A percentile compares a stretch with the other conserved stretches of the same genome.
phyloP scores from a whole-genome alignment of 495 filamentous ascomycete species.

The Schizothecium vesticola region DNA sequence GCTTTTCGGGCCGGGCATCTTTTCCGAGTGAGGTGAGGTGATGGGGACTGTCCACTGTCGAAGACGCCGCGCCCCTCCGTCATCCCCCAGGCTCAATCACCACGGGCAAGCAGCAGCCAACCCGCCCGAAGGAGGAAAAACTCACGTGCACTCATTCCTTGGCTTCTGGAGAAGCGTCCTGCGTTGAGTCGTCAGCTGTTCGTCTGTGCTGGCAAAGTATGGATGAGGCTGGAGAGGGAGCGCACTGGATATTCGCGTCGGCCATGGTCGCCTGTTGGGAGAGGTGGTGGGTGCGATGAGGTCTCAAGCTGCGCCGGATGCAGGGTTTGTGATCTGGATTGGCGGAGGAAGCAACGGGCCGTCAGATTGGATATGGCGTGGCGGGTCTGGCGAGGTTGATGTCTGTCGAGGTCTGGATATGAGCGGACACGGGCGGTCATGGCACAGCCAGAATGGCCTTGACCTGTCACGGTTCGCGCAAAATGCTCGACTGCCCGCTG shows the following conservation, averaged over 20 bases:
- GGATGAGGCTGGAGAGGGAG: not conserved
- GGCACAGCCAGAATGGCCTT: no score
- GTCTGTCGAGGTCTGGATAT: conserved; percentile 6
- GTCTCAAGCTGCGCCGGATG: not conserved
- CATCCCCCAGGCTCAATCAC: not conserved
- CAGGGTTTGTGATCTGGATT: not conserved
- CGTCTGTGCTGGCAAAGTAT: not conserved
- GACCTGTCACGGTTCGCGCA: not conserved
- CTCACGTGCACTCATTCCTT: conserved; percentile 30
- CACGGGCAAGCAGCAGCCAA: not conserved
- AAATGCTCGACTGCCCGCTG: not conserved
- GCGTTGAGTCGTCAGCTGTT: conserved; percentile 3
- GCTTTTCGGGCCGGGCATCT: not conserved
- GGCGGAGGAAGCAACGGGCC: not conserved
- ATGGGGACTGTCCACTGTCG: not conserved
- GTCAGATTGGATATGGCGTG: not conserved
- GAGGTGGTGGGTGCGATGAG: not conserved
- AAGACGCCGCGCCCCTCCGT: not conserved
- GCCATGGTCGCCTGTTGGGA: conserved; percentile 20
- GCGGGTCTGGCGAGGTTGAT: conserved; percentile 3
- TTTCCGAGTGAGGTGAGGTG: not conserved
- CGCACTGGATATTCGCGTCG: conserved; percentile 26
- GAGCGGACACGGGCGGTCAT: not conserved
- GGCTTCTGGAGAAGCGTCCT: conserved; percentile 28
- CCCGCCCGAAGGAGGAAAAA: not conserved